phyloP scores from a whole-genome alignment of 768 basidiomycete genomes.

The Trametes gibbosa region DNA sequence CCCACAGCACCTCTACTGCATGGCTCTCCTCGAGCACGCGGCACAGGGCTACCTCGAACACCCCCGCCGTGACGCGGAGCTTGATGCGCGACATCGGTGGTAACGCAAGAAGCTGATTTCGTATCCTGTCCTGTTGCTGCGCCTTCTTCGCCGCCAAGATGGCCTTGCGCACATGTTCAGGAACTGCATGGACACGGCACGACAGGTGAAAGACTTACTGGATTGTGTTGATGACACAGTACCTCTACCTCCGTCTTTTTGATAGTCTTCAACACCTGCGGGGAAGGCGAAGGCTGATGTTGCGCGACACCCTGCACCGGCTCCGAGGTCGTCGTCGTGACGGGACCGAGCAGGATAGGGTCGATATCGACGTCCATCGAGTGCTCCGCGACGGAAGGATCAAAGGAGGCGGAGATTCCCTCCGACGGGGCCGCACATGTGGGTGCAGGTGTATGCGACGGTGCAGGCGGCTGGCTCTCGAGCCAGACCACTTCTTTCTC shows the following conservation, averaged over 20 bases:
- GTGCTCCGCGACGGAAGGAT: neutral
- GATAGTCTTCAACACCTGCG: conserved; percentile 57
- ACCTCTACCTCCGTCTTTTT: conserved; percentile 74
- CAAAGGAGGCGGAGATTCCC: neutral
- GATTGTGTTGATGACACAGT: conserved; percentile 87
- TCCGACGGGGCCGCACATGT: neutral
- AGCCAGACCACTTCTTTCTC: conserved; percentile 79
- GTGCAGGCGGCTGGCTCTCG: conserved; percentile 33
- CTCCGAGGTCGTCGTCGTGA: neutral
- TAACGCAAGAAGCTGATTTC: conserved; percentile 65
- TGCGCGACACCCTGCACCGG: neutral
- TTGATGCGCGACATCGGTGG: conserved; percentile 75
- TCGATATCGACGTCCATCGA: neutral
- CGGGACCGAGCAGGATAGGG: neutral
- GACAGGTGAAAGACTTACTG: conserved; percentile 50
- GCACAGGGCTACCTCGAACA: conserved; percentile 81
- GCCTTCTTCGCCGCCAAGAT: conserved; percentile 73
- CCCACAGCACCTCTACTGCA: conserved; percentile 82
- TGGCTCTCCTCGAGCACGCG: conserved; percentile 66
- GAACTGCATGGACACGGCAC: neutral
- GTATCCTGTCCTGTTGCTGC: conserved; percentile 71
- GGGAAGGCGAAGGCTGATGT: conserved; percentile 1
- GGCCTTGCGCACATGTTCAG: conserved; percentile 42
- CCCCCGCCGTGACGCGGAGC: conserved; percentile 78
- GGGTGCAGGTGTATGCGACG: neutral